Conservation (phyloP, 2,329 filamentous ascomycete genomes). For the Lachnellula arida region DNA sequence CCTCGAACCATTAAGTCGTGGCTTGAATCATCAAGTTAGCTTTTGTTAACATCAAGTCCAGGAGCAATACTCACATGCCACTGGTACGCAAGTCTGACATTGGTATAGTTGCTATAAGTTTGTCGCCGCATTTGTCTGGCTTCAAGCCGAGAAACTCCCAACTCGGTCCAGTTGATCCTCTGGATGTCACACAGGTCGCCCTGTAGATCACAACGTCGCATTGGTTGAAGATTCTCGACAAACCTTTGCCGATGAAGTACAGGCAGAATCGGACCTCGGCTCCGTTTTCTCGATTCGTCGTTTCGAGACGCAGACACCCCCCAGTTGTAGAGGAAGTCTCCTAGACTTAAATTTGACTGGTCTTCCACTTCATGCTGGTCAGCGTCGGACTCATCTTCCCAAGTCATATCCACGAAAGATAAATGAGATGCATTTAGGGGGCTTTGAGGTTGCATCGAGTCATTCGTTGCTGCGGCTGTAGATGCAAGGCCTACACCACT, state of each 20-base stretch:
- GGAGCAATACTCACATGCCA: constrained; percentile 42
- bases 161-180: constrained; percentile 51
- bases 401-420: constrained; percentile 1
- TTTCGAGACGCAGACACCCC: constrained; percentile 6
- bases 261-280: constrained; percentile 16
- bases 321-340: constrained; percentile 50
- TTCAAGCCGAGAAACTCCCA: constrained; percentile 46
- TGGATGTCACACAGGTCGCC: constrained; percentile 56
- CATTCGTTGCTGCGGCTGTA: constrained; percentile 4
- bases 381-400: constrained; percentile 24
- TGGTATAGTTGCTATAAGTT: constrained; percentile 56
- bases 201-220: constrained; percentile 43
- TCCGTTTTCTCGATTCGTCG: constrained; percentile 7
- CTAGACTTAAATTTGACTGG: constrained; percentile 43
- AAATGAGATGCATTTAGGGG: constrained; percentile 6
- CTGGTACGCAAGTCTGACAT: constrained; percentile 42
- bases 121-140: constrained; percentile 44
- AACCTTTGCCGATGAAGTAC: constrained; percentile 18
- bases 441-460: constrained; percentile 2
- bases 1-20: constrained; percentile 14
- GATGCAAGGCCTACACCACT: constrained; percentile 4
- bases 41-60: background rate
- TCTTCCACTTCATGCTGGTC: constrained; percentile 30
- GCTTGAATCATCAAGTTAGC: constrained; percentile 5
- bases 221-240: constrained; percentile 17